Percentiles rank a stretch among this genome's conserved stretches.
Conservation (phyloP, 2,329 filamentous ascomycete genomes). For the Conoideocrella luteorostrata region DNA sequence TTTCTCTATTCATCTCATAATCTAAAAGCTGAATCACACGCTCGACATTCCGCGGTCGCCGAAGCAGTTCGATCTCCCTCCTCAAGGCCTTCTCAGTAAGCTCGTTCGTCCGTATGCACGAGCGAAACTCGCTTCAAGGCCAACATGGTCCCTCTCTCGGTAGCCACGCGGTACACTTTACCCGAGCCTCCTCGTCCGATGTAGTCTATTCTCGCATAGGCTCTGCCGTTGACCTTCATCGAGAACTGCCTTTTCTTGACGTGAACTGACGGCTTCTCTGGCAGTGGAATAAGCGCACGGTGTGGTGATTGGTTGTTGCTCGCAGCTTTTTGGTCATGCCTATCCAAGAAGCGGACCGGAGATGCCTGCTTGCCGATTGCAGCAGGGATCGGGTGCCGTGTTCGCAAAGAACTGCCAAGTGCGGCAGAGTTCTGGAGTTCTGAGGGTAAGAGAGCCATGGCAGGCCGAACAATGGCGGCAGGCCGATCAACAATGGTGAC, state of each 20-base stretch:
- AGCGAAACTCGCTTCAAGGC: conserved; percentile 89
- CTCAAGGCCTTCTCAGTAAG: conserved; percentile 79
- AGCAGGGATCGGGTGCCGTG: too few relatives aligned
- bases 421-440: too few relatives aligned
- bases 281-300: too few relatives aligned
- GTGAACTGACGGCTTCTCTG: conserved; percentile 57
- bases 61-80: conserved; percentile 88
- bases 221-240: conserved; percentile 82
- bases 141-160: conserved; percentile 93
- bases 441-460: too few relatives aligned
- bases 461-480: too few relatives aligned
- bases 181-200: conserved; percentile 89
- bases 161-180: conserved; percentile 93
- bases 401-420: too few relatives aligned
- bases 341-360: too few relatives aligned
- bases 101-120: conserved; percentile 83
- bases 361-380: too few relatives aligned
- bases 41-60: conserved; percentile 75
- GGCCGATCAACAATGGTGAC: too few relatives aligned
- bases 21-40: conserved; percentile 87
- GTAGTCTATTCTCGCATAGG: conserved; percentile 82
- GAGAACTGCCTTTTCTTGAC: conserved; percentile 71
- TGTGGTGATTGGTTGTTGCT: too few relatives aligned
- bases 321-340: too few relatives aligned
- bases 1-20: conserved; percentile 88